Conservation (phyloP, 768 basidiomycete species). For the Asterophora parasitica region DNA sequence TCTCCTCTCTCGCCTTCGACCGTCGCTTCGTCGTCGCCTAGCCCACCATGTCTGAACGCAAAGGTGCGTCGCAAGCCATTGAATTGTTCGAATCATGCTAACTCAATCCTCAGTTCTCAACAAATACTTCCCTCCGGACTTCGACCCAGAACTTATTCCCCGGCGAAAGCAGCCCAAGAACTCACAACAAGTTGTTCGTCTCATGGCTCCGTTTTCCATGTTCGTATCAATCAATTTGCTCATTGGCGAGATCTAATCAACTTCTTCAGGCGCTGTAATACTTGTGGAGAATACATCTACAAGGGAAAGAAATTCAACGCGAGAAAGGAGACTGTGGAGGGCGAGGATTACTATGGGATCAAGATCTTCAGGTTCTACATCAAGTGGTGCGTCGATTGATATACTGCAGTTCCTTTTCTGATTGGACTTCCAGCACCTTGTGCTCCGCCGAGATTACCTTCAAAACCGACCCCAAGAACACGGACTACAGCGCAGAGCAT, state of each 20-base stretch:
- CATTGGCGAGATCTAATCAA: conserved; percentile 5
- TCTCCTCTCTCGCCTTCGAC: neutral
- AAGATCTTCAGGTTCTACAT: conserved; percentile 94
- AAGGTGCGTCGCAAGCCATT: conserved; percentile 42
- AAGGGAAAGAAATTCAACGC: conserved; percentile 99
- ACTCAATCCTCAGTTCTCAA: conserved; percentile 60
- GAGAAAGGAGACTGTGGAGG: conserved; percentile 95
- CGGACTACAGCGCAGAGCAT: conserved; percentile 90
- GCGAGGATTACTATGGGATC: conserved; percentile 97
- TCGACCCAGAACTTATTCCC: conserved; percentile 95
- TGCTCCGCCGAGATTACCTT: conserved; percentile 99
- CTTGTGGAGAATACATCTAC: conserved; percentile 98
- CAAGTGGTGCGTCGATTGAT: conserved; percentile 59
- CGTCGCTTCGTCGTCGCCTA: conserved; percentile 2
- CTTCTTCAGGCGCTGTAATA: conserved; percentile 75
- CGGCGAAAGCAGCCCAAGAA: conserved; percentile 88
- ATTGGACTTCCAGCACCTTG: conserved; percentile 56
- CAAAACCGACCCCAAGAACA: conserved; percentile 99
- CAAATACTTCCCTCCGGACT: conserved; percentile 97
- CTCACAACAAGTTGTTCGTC: conserved; percentile 93
- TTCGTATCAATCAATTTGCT: conserved; percentile 28
- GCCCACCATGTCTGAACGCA: conserved; percentile 74
- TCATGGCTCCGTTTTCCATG: conserved; percentile 99
- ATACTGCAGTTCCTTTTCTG: conserved; percentile 5
- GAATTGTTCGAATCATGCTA: neutral